These are phyloP conservation scores for Diaporthe ilicicola DNA, from an alignment of 2,329 filamentous ascomycete species.

Conservation along the genomic window DNA sequence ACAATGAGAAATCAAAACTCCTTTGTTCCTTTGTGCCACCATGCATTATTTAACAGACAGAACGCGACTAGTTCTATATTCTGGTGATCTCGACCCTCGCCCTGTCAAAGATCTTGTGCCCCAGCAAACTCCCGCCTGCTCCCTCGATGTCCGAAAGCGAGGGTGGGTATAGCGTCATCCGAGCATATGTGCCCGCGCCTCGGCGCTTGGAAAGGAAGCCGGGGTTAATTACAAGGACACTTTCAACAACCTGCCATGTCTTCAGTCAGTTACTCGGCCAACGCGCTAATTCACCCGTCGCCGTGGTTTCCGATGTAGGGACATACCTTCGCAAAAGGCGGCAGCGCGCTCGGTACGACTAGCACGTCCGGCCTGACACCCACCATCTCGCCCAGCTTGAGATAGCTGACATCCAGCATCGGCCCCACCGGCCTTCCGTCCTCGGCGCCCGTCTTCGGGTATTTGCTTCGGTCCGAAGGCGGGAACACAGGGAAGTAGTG, in stretches of 20 bases:
- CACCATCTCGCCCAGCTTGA: slow-evolving; percentile 91
- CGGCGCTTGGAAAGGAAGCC: slow-evolving; percentile 86
- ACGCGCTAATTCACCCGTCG: neutral
- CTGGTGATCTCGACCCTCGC: slow-evolving; percentile 87
- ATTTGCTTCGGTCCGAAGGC: slow-evolving; percentile 72
- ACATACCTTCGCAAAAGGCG: slow-evolving; percentile 86
- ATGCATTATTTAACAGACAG: neutral
- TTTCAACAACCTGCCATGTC: slow-evolving; percentile 79
- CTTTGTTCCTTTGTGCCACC: slow-evolving; percentile 18
- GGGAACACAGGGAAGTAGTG: slow-evolving; percentile 94
- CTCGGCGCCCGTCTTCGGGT: slow-evolving; percentile 71
- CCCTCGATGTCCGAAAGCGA: slow-evolving; percentile 65
- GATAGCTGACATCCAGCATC: slow-evolving; percentile 82
- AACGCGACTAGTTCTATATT: slow-evolving; percentile 61
- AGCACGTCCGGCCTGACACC: slow-evolving; percentile 86
- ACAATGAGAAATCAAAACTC: slow-evolving; percentile 34
- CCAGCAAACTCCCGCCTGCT: slow-evolving; percentile 64
- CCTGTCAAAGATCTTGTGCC: slow-evolving; percentile 82
- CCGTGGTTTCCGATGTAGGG: neutral
- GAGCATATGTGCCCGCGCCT: slow-evolving; percentile 85
- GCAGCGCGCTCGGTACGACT: slow-evolving; percentile 81
- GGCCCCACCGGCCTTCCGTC: slow-evolving; percentile 74
- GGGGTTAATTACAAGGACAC: slow-evolving; percentile 89
- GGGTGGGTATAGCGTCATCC: slow-evolving; percentile 77
- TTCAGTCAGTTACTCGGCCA: slow-evolving; percentile 30